Conservation (phyloP, 1,139 yeast species). For the Fermentozyma sake region DNA sequence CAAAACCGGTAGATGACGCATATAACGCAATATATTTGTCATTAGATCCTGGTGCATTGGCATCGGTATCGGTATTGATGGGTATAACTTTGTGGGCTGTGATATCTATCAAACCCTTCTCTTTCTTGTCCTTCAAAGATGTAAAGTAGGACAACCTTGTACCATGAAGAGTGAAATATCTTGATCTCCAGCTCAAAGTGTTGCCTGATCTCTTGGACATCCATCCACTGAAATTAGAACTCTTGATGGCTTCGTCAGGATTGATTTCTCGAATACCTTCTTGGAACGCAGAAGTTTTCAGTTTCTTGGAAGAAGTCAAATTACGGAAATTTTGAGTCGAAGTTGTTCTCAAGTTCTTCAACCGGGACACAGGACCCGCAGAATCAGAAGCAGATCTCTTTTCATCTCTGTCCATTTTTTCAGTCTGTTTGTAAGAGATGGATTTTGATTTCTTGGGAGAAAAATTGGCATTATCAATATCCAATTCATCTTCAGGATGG, state of each 20-base stretch:
- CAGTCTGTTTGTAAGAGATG: conserved; percentile 14
- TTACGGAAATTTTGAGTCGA: conserved; percentile 43
- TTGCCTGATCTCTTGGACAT: conserved; percentile 86
- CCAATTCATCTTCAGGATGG: conserved; percentile 17
- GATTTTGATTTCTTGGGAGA: conserved; percentile 38
- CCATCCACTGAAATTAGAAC: conserved; percentile 87
- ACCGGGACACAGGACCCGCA: conserved; percentile 20
- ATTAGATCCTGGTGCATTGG: conserved; percentile 51
- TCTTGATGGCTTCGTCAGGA: conserved; percentile 73
- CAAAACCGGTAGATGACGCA: conserved; percentile 92
- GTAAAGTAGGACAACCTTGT: conserved; percentile 88
- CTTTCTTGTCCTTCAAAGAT: conserved; percentile 73
- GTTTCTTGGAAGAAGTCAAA: conserved; percentile 41
- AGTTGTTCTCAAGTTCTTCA: conserved; percentile 40
- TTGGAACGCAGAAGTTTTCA: conserved; percentile 86
- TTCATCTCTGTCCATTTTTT: conserved; percentile 19
- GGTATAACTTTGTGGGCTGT: conserved; percentile 90
- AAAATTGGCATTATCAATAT: conserved; percentile 26
- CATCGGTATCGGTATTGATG: conserved; percentile 44
- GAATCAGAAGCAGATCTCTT: conserved; percentile 33
- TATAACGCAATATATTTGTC: conserved; percentile 79
- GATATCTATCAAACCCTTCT: conserved; percentile 90
- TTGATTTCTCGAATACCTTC: conserved; percentile 81
- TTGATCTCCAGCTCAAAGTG: conserved; percentile 85
- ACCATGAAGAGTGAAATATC: conserved; percentile 88